These are phyloP conservation scores for Plectosphaerella cucumerina DNA, from an alignment of 2,329 filamentous ascomycete species.

Conservation along the genomic window DNA sequence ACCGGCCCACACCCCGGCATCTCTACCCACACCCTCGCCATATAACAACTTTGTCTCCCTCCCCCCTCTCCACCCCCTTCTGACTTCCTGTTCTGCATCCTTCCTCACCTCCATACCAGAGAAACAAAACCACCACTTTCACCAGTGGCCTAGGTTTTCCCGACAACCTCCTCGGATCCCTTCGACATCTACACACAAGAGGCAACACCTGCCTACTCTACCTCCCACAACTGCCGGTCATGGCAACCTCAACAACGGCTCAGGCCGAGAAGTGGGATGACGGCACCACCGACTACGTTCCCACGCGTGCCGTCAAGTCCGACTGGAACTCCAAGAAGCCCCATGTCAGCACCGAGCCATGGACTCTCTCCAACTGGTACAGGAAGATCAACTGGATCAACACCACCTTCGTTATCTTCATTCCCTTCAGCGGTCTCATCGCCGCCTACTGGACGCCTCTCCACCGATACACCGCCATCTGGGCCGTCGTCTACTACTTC, in stretches of 20 bases:
- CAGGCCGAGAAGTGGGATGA: slow-evolving; percentile 38
- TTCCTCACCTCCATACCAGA: neutral
- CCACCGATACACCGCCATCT: slow-evolving; percentile 66
- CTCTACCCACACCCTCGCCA: neutral
- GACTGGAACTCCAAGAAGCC: slow-evolving; percentile 64
- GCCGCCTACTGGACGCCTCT: slow-evolving; percentile 76
- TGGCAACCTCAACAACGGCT: neutral
- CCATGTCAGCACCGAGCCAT: slow-evolving; percentile 79
- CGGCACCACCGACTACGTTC: slow-evolving; percentile 53
- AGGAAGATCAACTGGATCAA: slow-evolving; percentile 95
- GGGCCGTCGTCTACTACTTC: slow-evolving; percentile 76
- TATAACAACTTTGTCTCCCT: neutral
- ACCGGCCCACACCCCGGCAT: neutral
- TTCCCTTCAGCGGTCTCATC: slow-evolving; percentile 71
- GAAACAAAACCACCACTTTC: neutral
- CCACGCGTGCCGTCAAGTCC: slow-evolving; percentile 38
- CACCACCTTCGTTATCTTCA: slow-evolving; percentile 71
- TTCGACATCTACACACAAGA: neutral
- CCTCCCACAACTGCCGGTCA: neutral
- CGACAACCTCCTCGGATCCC: neutral
- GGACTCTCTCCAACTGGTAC: slow-evolving; percentile 81
- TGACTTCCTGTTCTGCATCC: neutral
- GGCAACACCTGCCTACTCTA: no score
- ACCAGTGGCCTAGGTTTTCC: neutral
- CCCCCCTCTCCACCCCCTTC: neutral